These are phyloP conservation scores for Cruciata laevipes DNA, from an alignment of 257 asterid species.

Conservation along the genomic window DNA sequence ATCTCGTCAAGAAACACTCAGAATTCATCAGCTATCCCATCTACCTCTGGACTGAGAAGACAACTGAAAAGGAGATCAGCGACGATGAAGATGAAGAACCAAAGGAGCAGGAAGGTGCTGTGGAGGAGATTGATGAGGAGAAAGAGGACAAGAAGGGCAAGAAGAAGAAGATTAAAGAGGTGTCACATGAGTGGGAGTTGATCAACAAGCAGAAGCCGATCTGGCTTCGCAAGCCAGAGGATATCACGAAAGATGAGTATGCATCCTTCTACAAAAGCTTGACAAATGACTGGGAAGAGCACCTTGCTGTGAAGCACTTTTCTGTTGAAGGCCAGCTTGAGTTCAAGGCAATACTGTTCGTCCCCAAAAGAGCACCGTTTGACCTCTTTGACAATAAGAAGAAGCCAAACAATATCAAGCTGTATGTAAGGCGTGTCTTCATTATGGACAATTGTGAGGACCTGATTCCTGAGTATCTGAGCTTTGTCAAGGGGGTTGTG, in stretches of 20 bases:
- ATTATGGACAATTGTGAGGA: conserved; percentile 84
- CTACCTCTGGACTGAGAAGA: conserved; percentile 73
- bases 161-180: conserved; percentile 78
- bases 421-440: conserved; percentile 68
- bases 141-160: conserved; percentile 53
- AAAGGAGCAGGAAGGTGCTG: conserved; percentile 61
- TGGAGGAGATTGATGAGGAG: conserved; percentile 69
- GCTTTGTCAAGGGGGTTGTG: conserved; percentile 70
- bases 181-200: conserved; percentile 64
- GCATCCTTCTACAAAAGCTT: conserved; percentile 78
- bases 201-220: conserved; percentile 79
- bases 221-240: conserved; percentile 81
- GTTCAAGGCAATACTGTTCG: conserved; percentile 72
- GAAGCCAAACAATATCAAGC: conserved; percentile 73
- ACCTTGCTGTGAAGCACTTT: conserved; percentile 77
- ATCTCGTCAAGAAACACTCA: conserved; percentile 80
- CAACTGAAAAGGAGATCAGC: conserved; percentile 67
- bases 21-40: conserved; percentile 80
- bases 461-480: conserved; percentile 63
- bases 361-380: conserved; percentile 72
- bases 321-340: conserved; percentile 87
- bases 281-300: conserved; percentile 84
- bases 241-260: conserved; percentile 69
- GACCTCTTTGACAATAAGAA: conserved; percentile 69
- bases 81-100: conserved; percentile 84